Evolutionary conservation across 805 yeast species (phyloP).

Genomic region (Wickerhamomyces xylosicus): DNA sequence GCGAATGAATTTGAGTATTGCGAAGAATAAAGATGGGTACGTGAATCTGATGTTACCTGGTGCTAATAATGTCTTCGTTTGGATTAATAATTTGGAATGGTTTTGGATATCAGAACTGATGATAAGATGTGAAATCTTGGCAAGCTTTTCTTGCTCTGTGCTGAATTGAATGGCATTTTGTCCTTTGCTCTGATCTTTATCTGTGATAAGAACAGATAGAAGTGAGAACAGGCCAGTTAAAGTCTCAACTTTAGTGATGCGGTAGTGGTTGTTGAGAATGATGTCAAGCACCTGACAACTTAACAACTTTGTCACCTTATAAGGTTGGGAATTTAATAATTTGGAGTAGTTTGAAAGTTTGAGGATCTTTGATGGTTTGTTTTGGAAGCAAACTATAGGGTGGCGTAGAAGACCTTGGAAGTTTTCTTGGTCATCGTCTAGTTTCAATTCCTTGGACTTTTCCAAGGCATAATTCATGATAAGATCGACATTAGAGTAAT

Average conservation of each 20-base stretch:
- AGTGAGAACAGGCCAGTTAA: slow-evolving; percentile 51
- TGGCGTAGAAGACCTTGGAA: slow-evolving; percentile 37
- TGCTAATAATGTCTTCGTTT: slow-evolving; percentile 36
- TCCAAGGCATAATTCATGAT: slow-evolving; percentile 45
- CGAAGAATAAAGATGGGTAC: slow-evolving; percentile 65
- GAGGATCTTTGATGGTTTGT: slow-evolving; percentile 22
- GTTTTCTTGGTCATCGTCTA: slow-evolving; percentile 23
- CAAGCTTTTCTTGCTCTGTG: slow-evolving; percentile 47
- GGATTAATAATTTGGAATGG: slow-evolving; percentile 35
- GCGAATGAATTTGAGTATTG: slow-evolving; percentile 50
- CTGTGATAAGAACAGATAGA: slow-evolving; percentile 40
- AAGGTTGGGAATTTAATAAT: slow-evolving; percentile 44
- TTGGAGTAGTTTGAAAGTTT: slow-evolving; percentile 39
- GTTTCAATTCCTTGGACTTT: slow-evolving; percentile 26
- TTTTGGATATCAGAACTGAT: slow-evolving; percentile 33
- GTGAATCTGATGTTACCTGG: slow-evolving; percentile 57
- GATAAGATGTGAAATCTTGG: slow-evolving; percentile 61
- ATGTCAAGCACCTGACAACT: slow-evolving; percentile 53
- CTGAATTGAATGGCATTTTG: slow-evolving; percentile 27
- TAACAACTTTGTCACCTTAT: slow-evolving; percentile 41
- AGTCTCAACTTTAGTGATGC: slow-evolving; percentile 33
- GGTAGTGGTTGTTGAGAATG: slow-evolving; percentile 31
- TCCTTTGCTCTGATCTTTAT: slow-evolving; percentile 6
- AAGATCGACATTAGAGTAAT: slow-evolving; percentile 47
- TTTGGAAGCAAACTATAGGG: slow-evolving; percentile 32